Evolutionary conservation across 2,329 filamentous ascomycete genomes (phyloP).

Genomic region (Gaeumannomyces tritici): DNA sequence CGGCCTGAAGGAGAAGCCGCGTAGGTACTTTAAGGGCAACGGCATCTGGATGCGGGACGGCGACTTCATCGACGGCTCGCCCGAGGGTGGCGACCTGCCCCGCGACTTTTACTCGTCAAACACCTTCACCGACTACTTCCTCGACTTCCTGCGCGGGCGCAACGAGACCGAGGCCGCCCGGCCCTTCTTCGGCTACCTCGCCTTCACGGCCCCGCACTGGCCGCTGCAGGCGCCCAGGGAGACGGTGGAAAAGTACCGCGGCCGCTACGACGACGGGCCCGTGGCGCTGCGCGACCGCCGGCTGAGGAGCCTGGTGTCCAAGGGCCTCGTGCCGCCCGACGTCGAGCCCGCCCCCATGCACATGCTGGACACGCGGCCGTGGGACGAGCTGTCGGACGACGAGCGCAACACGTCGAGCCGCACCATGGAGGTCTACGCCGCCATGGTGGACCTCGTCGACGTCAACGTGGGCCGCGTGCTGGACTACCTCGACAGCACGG

Average conservation of each 20-base stretch:
- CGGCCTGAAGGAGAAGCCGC: slow-evolving; percentile 20
- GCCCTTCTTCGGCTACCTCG: slow-evolving; percentile 51
- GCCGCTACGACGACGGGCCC: slow-evolving; percentile 51
- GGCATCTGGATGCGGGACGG: slow-evolving; percentile 26
- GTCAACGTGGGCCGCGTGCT: slow-evolving; percentile 48
- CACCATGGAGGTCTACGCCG: slow-evolving; percentile 53
- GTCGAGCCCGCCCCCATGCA: slow-evolving; percentile 40
- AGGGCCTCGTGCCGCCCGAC: slow-evolving; percentile 43
- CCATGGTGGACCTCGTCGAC: slow-evolving; percentile 55
- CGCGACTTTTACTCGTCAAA: slow-evolving; percentile 44
- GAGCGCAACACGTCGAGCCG: slow-evolving; percentile 36
- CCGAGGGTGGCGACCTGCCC: slow-evolving; percentile 28
- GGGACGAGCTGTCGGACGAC: slow-evolving; percentile 34
- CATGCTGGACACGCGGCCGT: slow-evolving; percentile 30
- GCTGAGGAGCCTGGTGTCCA: slow-evolving; percentile 42
- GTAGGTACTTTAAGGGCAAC: slow-evolving; percentile 26
- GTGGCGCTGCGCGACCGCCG: slow-evolving; percentile 43
- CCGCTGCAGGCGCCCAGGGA: slow-evolving; percentile 48
- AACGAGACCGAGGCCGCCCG: slow-evolving; percentile 19
- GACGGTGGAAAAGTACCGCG: slow-evolving; percentile 45
- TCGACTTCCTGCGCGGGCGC: slow-evolving; percentile 39
- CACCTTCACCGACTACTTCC: slow-evolving; percentile 40
- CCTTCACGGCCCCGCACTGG: slow-evolving; percentile 56
- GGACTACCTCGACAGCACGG: slow-evolving; percentile 42
- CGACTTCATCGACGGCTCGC: slow-evolving; percentile 17